Conservation (phyloP, 140 eudicot genomes). For the Erigeron philadelphicus region DNA sequence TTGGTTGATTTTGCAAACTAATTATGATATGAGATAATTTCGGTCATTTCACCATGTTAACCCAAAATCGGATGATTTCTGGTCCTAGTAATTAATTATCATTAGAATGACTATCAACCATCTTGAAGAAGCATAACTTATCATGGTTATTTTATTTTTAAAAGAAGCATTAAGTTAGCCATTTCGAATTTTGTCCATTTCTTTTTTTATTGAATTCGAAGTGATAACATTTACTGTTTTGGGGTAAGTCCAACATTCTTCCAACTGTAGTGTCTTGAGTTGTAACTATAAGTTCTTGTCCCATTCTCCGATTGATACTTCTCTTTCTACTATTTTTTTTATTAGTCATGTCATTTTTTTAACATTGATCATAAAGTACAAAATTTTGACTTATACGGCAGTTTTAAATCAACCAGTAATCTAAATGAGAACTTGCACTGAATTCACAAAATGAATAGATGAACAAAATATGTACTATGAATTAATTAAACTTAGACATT, state of each 20-base stretch:
- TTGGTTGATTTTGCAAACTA: no score
- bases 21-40: no score
- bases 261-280: neutral
- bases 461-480: slow-evolving; percentile 27
- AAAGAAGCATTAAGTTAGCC: neutral
- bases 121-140: no score
- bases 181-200: no score
- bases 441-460: slow-evolving; percentile 19
- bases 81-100: neutral
- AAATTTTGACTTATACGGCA: neutral
- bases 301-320: neutral
- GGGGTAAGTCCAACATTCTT: no score
- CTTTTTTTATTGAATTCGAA: neutral
- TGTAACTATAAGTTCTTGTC: neutral
- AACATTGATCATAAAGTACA: neutral
- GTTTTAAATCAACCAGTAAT: neutral
- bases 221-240: no score
- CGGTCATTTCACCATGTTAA: no score
- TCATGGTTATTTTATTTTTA: no score
- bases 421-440: neutral
- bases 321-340: neutral
- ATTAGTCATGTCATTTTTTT: neutral
- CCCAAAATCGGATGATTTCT: no score
- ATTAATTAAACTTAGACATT: slow-evolving; percentile 21
- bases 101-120: no score